phyloP scores from a whole-genome alignment of 2,329 filamentous ascomycete species.

The Phyllosticta citriasiana region DNA sequence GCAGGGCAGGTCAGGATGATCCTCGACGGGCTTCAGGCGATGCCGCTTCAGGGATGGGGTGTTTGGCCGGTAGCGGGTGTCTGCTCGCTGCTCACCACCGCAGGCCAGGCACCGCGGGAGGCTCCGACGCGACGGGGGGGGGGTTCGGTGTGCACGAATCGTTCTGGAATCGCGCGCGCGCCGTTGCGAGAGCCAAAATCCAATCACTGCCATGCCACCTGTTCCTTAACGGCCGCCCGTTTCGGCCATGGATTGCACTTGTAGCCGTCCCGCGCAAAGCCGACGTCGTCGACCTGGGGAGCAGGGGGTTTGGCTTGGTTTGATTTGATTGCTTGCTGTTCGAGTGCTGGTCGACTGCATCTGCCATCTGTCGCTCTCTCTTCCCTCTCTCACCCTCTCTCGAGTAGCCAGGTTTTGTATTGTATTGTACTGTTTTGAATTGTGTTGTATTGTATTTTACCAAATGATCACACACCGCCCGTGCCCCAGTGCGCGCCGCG shows the following conservation, averaged over 20 bases:
- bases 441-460: too few species aligned
- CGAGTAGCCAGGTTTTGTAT: too few species aligned
- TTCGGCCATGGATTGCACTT: neutral
- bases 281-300: neutral
- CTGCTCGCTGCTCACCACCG: neutral
- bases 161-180: conserved; percentile 1
- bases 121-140: neutral
- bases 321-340: too few species aligned
- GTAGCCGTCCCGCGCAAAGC: neutral
- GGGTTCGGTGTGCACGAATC: neutral
- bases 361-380: too few species aligned
- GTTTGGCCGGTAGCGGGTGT: conserved; percentile 8
- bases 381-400: too few species aligned
- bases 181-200: conserved; percentile 1
- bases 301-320: too few species aligned
- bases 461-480: too few species aligned
- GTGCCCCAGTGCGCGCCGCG: too few species aligned
- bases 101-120: conserved; percentile 2
- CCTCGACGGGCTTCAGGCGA: conserved; percentile 6
- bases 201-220: neutral
- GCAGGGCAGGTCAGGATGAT: conserved; percentile 6
- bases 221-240: neutral
- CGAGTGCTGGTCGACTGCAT: too few species aligned
- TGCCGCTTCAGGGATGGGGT: conserved; percentile 6
- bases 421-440: too few species aligned